A percentile compares a stretch with the other conserved stretches of the same genome.
Conservation (phyloP, 148 eudicot species). For the Silene latifolia region DNA sequence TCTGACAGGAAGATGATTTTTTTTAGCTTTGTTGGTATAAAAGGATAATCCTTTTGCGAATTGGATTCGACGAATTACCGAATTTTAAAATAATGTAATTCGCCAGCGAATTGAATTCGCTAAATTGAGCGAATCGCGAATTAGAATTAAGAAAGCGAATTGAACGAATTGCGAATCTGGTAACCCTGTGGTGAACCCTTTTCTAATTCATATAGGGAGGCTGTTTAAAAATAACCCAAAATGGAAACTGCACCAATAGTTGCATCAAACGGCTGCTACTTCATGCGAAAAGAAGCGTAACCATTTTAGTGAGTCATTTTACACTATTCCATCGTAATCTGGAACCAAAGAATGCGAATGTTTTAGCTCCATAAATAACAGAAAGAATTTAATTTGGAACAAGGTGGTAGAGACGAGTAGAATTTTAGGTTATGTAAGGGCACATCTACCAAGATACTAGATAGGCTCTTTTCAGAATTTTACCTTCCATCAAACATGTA, state of each 20-base stretch:
- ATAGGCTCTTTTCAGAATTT: not conserved
- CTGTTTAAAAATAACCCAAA: not conserved
- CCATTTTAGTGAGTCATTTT: not conserved
- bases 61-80: no score
- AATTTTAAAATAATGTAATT: no score
- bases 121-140: no score
- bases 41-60: no score
- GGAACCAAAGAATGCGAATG: not conserved
- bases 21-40: no score
- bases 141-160: no score
- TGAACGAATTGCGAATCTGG: no score
- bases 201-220: not conserved
- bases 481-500: constrained; percentile 99
- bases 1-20: no score
- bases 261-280: not conserved
- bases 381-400: not conserved
- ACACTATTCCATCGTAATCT: not conserved
- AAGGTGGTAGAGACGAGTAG: not conserved
- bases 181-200: not conserved
- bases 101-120: no score
- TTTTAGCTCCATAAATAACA: not conserved
- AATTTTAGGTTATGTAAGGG: no score
- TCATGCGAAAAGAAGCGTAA: not conserved
- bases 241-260: not conserved
- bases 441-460: no score